Evolutionary conservation across 352 stramenopile species (phyloP).

Genomic region (Pythium apleroticum): DNA sequence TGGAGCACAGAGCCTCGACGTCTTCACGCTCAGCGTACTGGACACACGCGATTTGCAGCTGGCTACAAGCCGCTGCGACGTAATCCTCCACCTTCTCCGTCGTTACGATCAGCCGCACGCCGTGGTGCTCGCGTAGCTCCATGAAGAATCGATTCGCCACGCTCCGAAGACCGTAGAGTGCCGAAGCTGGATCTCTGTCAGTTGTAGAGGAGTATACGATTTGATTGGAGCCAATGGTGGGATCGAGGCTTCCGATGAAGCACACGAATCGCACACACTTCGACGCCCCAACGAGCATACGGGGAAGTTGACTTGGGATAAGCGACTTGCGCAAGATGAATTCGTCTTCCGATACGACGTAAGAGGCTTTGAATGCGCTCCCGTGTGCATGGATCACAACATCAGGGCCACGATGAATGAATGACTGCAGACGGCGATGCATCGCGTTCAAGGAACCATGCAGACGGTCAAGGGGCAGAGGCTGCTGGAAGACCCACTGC

Average conservation of each 20-base stretch:
- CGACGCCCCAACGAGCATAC: constrained; percentile 17
- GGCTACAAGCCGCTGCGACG: constrained; percentile 44
- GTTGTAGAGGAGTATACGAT: constrained; percentile 20
- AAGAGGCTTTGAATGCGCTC: constrained; percentile 33
- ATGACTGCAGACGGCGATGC: constrained; percentile 33
- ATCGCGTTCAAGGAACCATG: constrained; percentile 18
- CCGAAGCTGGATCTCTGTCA: background rate
- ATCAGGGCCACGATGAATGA: constrained; percentile 33
- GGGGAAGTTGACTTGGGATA: constrained; percentile 41
- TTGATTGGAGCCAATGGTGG: constrained; percentile 36
- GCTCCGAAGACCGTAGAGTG: constrained; percentile 22
- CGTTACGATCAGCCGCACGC: constrained; percentile 48
- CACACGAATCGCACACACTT: constrained; percentile 39
- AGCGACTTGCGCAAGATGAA: constrained; percentile 63
- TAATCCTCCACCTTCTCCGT: constrained; percentile 45
- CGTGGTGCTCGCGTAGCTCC: constrained; percentile 19
- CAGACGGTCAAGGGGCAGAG: background rate
- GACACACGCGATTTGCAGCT: constrained; percentile 53
- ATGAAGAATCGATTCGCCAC: constrained; percentile 1
- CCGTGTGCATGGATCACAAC: constrained; percentile 28
- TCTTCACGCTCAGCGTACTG: constrained; percentile 59
- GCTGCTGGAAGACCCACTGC: constrained; percentile 42
- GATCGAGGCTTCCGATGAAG: constrained; percentile 37
- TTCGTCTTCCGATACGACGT: constrained; percentile 36
- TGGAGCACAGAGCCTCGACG: constrained; percentile 39